phyloP scores from a whole-genome alignment of 1,139 yeast species.

The Yamadazyma membranifaciens region DNA sequence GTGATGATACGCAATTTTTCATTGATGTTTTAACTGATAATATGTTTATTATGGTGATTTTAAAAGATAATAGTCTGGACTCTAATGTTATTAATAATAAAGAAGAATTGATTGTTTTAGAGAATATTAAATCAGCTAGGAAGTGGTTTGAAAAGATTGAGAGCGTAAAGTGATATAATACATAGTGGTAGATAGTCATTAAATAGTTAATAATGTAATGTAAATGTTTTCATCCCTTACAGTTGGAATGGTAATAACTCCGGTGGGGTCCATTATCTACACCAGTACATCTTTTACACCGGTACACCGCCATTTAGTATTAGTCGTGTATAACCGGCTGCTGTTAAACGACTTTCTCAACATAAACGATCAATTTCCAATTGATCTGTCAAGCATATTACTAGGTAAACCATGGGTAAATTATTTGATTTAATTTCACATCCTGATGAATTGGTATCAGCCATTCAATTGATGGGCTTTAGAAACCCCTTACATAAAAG shows the following conservation, averaged over 20 bases:
- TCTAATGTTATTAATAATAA: slow-evolving; percentile 32
- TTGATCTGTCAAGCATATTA: no score
- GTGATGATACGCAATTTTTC: slow-evolving; percentile 62
- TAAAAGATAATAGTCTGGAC: slow-evolving; percentile 34
- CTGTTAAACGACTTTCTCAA: not conserved
- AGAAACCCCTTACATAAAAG: slow-evolving; percentile 48
- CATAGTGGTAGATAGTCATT: no score
- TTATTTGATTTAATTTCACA: slow-evolving; percentile 60
- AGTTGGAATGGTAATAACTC: no score
- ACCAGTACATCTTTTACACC: no score
- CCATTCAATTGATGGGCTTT: slow-evolving; percentile 55
- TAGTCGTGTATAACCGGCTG: no score
- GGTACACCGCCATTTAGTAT: no score
- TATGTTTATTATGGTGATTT: slow-evolving; percentile 73
- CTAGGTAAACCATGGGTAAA: slow-evolving; percentile 54
- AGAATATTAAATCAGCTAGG: slow-evolving; percentile 67
- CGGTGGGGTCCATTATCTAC: no score
- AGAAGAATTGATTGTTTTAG: slow-evolving; percentile 62
- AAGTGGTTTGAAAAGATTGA: slow-evolving; percentile 66
- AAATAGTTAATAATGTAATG: no score
- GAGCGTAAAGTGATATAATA: slow-evolving; percentile 10
- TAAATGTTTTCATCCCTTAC: no score
- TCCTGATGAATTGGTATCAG: slow-evolving; percentile 73
- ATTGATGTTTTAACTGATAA: slow-evolving; percentile 71
- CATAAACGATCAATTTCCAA: not conserved